A percentile compares a stretch with the other conserved stretches of the same genome.
phyloP scores from a whole-genome alignment of 352 stramenopile genomes.

The Blastocystis sp. region DNA sequence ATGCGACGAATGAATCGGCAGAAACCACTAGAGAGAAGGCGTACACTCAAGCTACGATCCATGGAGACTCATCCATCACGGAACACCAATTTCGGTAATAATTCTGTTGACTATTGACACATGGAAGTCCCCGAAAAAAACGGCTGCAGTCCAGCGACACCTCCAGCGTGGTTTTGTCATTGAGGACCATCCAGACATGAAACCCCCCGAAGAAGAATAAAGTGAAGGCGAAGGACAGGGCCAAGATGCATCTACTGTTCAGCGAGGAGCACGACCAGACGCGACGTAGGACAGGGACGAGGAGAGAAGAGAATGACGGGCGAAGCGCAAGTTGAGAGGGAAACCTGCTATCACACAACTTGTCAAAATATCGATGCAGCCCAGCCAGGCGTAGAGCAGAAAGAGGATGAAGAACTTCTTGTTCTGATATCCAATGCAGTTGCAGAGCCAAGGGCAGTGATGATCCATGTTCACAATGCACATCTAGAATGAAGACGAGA shows the following conservation, averaged over 20 bases:
- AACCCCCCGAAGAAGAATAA: constrained; percentile 47
- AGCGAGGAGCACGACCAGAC: background rate
- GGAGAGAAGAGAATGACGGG: background rate
- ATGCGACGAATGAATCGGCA: background rate
- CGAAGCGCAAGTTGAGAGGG: background rate
- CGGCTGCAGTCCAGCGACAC: background rate
- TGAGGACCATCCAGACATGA: constrained; percentile 33
- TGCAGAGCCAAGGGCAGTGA: constrained; percentile 74
- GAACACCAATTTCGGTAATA: constrained; percentile 48
- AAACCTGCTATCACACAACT: background rate
- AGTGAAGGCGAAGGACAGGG: background rate
- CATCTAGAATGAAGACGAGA: background rate
- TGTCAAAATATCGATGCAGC: constrained; percentile 13
- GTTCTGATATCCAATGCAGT: constrained; percentile 74
- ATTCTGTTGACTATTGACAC: no score
- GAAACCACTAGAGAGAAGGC: background rate
- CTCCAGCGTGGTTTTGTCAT: constrained; percentile 51
- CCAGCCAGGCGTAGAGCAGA: constrained; percentile 65
- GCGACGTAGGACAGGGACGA: background rate
- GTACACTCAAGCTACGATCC: background rate
- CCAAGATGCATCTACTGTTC: background rate
- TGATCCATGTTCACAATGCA: constrained; percentile 68
- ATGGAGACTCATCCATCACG: constrained; percentile 29
- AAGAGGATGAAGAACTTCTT: constrained; percentile 70
- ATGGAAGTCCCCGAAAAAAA: background rate